Evolutionary conservation across 208 protist genomes (phyloP).

Genomic region (Leishmania gerbilli): DNA sequence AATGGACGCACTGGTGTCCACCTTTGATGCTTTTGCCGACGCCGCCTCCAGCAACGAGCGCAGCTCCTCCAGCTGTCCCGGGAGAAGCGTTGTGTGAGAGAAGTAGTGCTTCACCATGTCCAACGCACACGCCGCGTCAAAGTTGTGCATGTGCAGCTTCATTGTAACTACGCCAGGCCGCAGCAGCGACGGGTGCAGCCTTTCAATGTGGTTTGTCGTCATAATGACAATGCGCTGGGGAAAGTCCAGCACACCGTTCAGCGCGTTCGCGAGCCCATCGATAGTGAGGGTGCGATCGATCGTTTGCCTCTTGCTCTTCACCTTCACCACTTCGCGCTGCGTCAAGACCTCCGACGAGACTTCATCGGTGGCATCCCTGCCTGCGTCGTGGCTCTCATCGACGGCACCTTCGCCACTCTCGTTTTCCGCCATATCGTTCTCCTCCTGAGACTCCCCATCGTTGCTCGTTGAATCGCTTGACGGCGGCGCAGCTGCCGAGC

Average conservation of each 20-base stretch:
- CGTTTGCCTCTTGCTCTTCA: constrained; percentile 22
- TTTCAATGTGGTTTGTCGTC: constrained; percentile 95
- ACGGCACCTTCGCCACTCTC: neutral
- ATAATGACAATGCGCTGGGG: constrained; percentile 93
- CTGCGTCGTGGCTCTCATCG: neutral
- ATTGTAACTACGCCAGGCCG: constrained; percentile 91
- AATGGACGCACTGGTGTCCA: constrained; percentile 4
- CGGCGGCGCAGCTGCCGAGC: neutral
- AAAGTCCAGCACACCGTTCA: constrained; percentile 91
- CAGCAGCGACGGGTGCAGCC: constrained; percentile 83
- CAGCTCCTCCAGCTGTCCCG: constrained; percentile 28
- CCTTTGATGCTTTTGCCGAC: constrained; percentile 19
- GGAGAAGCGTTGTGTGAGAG: constrained; percentile 21
- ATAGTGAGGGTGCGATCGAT: constrained; percentile 37
- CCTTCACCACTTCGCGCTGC: constrained; percentile 25
- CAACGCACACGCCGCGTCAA: constrained; percentile 60
- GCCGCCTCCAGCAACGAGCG: constrained; percentile 18
- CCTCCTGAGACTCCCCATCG: neutral
- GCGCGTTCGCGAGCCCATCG: constrained; percentile 91
- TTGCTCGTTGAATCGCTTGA: neutral
- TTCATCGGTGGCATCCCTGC: neutral
- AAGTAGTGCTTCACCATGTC: constrained; percentile 88
- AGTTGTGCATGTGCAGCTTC: constrained; percentile 88
- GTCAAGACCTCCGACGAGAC: constrained; percentile 1
- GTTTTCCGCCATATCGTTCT: neutral